These are phyloP conservation scores for Bocquillonia castaneifolia DNA, from an alignment of 441 rosid genomes.

Conservation along the genomic window DNA sequence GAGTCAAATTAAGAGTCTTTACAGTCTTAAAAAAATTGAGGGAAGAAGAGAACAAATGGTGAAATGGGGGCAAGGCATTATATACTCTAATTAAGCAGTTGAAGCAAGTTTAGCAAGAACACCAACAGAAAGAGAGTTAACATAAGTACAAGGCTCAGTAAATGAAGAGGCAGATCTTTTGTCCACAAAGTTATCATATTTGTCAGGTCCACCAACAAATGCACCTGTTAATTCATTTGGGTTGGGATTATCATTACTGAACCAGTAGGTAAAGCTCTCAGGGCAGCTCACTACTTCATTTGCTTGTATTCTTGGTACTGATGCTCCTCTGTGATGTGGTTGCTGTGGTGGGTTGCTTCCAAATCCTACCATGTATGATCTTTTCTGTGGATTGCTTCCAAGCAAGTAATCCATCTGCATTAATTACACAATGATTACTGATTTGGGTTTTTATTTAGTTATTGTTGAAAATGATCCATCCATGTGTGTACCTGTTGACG, in stretches of 20 bases:
- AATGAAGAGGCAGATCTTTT: constrained; percentile 47
- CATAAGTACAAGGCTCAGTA: constrained; percentile 90
- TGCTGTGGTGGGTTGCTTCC: constrained; percentile 70
- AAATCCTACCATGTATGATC: constrained; percentile 92
- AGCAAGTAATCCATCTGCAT: constrained; percentile 79
- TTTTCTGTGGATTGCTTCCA: constrained; percentile 61
- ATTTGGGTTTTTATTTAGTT: not conserved
- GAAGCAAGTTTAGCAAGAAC: constrained; percentile 65
- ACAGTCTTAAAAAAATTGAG: not conserved
- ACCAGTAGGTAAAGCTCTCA: constrained; percentile 61
- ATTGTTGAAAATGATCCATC: not conserved
- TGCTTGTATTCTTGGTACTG: constrained; percentile 36
- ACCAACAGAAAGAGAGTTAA: constrained; percentile 69
- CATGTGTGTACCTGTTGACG: constrained; percentile 47
- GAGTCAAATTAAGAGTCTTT: not conserved
- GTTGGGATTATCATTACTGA: constrained; percentile 48
- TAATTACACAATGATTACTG: not conserved
- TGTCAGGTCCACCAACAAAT: constrained; percentile 83
- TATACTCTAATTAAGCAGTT: not conserved
- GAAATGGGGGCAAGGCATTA: not conserved
- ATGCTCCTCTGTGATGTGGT: constrained; percentile 86
- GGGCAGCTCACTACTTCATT: constrained; percentile 38
- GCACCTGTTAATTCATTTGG: constrained; percentile 86
- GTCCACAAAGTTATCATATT: constrained; percentile 55
- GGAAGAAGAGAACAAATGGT: not conserved